Percentiles rank a stretch among this genome's conserved stretches.
Conservation (phyloP, 108 stramenopile genomes). For the Licmophora abbreviata region DNA sequence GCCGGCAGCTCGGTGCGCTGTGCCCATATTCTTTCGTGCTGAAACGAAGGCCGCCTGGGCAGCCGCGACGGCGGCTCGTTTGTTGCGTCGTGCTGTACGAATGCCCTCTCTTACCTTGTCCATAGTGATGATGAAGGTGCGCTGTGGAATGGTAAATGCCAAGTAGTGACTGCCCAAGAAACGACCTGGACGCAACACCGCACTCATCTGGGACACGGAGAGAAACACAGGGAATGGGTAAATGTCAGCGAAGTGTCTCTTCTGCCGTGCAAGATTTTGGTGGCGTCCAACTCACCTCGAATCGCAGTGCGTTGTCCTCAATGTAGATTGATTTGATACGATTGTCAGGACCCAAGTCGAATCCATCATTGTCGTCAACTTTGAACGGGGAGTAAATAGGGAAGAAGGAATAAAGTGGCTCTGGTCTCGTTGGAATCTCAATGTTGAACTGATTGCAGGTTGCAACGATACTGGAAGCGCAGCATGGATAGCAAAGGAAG, state of each 20-base stretch:
- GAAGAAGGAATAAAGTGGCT: conserved; percentile 74
- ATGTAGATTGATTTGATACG: conserved; percentile 58
- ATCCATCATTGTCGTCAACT: conserved; percentile 72
- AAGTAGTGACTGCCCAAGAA: conserved; percentile 83
- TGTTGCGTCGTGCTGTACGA: conserved; percentile 65
- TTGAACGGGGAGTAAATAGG: conserved; percentile 80
- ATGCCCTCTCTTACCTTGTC: conserved; percentile 76
- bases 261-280: too few relatives aligned
- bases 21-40: conserved; percentile 1
- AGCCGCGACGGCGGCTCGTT: conserved; percentile 39
- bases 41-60: conserved; percentile 28
- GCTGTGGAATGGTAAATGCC: conserved; percentile 76
- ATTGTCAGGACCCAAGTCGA: conserved; percentile 80
- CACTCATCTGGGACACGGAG: too few relatives aligned
- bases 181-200: conserved; percentile 72
- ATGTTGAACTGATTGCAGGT: conserved; percentile 3
- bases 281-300: too few relatives aligned
- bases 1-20: background rate
- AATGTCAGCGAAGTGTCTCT: too few relatives aligned
- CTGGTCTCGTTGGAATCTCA: conserved; percentile 27
- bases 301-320: conserved; percentile 68
- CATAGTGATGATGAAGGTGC: conserved; percentile 79
- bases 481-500: background rate
- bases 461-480: conserved; percentile 13
- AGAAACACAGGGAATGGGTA: too few relatives aligned